Percentiles rank a stretch among this genome's conserved stretches.
phyloP scores from a whole-genome alignment of 2,329 filamentous ascomycete species.

The Microthyrium microscopicum region DNA sequence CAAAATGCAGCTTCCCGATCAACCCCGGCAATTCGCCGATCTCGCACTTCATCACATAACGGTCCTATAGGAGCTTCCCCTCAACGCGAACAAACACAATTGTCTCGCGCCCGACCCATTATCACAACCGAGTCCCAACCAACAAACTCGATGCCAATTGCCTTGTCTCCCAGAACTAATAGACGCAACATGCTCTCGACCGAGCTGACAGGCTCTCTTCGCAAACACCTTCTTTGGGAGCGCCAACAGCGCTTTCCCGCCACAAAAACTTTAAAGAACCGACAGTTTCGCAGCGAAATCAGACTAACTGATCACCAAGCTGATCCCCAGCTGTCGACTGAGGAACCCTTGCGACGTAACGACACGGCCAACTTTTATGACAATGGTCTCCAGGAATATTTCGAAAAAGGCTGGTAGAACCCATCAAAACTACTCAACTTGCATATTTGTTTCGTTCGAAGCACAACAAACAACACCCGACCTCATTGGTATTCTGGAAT shows the following conservation, averaged over 20 bases:
- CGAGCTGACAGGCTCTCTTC: conserved; percentile 82
- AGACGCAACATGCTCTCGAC: conserved; percentile 90
- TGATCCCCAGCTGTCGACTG: conserved; percentile 18
- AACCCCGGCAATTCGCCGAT: conserved; percentile 36
- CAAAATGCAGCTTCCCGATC: conserved; percentile 46
- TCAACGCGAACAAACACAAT: conserved; percentile 41
- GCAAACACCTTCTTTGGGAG: conserved; percentile 86
- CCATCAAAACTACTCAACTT: conserved; percentile 4
- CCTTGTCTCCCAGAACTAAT: conserved; percentile 80
- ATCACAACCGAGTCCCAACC: conserved; percentile 51
- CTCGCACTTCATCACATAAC: conserved; percentile 51
- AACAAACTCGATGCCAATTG: conserved; percentile 53
- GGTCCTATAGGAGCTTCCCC: conserved; percentile 46
- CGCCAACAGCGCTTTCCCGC: conserved; percentile 81
- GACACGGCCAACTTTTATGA: conserved; percentile 69
- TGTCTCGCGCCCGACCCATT: conserved; percentile 67
- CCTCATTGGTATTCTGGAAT: conserved; percentile 1
- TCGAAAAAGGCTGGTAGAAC: conserved; percentile 68
- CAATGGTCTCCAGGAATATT: conserved; percentile 68
- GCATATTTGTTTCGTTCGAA: neutral
- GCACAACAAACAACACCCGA: neutral
- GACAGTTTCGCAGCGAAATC: conserved; percentile 59
- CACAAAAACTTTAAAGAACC: conserved; percentile 74
- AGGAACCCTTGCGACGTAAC: conserved; percentile 35
- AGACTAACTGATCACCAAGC: too few relatives aligned